These are phyloP conservation scores for Gastrolobium villosum DNA, from an alignment of 306 rosid species.

Conservation along the genomic window DNA sequence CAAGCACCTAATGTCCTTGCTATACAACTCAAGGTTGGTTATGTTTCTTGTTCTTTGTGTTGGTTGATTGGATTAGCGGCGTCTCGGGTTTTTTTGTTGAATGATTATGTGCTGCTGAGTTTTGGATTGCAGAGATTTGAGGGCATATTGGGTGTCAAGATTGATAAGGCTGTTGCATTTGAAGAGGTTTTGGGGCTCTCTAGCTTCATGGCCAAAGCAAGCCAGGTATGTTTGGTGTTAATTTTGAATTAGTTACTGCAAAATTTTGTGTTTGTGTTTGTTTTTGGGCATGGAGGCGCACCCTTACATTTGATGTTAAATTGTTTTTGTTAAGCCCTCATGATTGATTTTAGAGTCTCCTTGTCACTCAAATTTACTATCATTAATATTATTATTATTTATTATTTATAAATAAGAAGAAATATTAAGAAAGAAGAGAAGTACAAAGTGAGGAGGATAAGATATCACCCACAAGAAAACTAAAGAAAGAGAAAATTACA, in stretches of 20 bases:
- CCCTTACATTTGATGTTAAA: constrained; percentile 21
- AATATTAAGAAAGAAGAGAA: background rate
- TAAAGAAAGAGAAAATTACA: too few relatives aligned
- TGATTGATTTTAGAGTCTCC: constrained; percentile 1
- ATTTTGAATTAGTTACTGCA: constrained; percentile 19
- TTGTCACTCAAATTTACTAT: background rate
- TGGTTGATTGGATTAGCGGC: too few relatives aligned
- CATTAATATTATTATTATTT: background rate
- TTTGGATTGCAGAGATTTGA: constrained; percentile 87
- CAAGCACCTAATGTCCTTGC: constrained; percentile 96
- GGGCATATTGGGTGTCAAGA: constrained; percentile 91
- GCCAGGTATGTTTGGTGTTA: constrained; percentile 69
- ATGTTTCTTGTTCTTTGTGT: background rate
- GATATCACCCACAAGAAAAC: background rate
- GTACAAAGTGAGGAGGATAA: background rate
- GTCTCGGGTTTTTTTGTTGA: constrained; percentile 20
- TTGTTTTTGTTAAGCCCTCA: constrained; percentile 19
- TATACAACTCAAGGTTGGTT: constrained; percentile 89
- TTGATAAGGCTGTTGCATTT: constrained; percentile 89
- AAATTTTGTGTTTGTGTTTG: constrained; percentile 1
- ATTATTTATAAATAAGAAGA: background rate
- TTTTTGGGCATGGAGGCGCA: constrained; percentile 6
- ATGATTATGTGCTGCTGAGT: constrained; percentile 50
- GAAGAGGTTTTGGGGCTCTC: constrained; percentile 94
- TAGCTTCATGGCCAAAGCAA: constrained; percentile 92